phyloP scores from a whole-genome alignment of 2,329 filamentous ascomycete genomes.

The Exophiala spinifera region DNA sequence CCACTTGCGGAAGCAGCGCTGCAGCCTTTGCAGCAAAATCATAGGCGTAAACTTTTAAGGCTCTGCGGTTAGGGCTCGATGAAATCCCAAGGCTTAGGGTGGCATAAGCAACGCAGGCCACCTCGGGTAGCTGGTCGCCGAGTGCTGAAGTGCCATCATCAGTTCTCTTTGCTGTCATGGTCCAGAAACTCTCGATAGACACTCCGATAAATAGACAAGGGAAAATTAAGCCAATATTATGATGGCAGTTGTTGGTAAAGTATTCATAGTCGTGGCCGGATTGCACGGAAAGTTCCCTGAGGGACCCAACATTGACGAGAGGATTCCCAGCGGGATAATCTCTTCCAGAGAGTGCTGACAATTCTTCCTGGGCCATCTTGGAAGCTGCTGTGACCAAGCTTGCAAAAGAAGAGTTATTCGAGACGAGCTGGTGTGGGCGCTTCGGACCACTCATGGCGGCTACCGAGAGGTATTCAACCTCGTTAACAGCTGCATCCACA shows the following conservation, averaged over 20 bases:
- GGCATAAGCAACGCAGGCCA: neutral
- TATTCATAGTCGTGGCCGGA: neutral
- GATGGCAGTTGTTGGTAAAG: neutral
- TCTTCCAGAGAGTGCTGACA: no score
- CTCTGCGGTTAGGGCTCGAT: neutral
- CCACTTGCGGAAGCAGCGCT: neutral
- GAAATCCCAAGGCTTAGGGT: neutral
- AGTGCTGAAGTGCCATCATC: neutral
- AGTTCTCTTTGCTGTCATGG: neutral
- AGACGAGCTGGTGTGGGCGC: neutral
- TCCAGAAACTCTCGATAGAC: neutral
- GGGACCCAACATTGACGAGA: neutral
- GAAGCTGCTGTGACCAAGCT: neutral
- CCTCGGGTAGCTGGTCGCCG: neutral
- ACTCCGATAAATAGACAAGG: neutral
- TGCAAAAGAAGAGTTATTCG: neutral
- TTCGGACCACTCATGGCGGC: slow-evolving; percentile 6
- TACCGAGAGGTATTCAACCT: slow-evolving; percentile 5
- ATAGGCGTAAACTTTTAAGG: neutral
- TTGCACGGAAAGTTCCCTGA: neutral
- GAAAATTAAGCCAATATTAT: neutral
- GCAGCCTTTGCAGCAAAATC: neutral
- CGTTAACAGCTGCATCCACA: neutral
- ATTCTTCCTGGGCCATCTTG: no score
- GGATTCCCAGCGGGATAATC: no score